Base-by-base conservation (phyloP, 148 eudicot genomes). In the Agrostemma githago region DNA sequence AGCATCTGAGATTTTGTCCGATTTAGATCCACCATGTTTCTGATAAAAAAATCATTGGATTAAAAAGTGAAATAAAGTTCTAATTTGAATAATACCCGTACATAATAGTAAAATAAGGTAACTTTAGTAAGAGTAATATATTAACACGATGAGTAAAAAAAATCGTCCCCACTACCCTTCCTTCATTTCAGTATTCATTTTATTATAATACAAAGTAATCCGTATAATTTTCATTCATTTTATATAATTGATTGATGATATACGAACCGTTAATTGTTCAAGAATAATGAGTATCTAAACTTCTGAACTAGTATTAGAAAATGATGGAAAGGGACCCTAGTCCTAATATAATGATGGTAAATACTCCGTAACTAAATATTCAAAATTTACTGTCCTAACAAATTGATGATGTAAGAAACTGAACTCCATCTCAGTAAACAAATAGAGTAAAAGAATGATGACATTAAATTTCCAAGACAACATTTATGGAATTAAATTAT, bases 1-100 rank as follows among this genome's bases (percentile, higher is more conserved):
- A 39, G 99, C 88, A 88, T 95, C 99, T 62, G 88, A 84, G 19
- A 84, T 83, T 84, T 83, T 92, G 43, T 88, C 92, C 79, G 99
- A 92, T 72, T 85, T 87, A 59, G 82, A 84, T 81, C 92, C 94
- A 83, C 86, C 93, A 19, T 79, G 88, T 75, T 88, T 89, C 97
- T 91, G 90, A 41, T 53, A 37, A 19, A 57, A 75, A 20, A 15
- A 59, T 16, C 19, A 60, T 46, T 67, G 26, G 12, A 38, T 79
- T 61, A 74, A 67, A 73, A 62, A 34, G 15, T 6, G 8, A 73
- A 60, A 60, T 8, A 4, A 26, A 68, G 8, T 48, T 10, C 2
- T 7, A 34, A 48, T 51, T 39, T 20, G 19, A 65, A 38, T 6
- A 17, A 54, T 51, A 9, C 16, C n/a, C n/a, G n/a, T n/a, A n/a